Evolutionary conservation across 345 rosid species (phyloP).

Genomic region (Carallia brachiata): DNA sequence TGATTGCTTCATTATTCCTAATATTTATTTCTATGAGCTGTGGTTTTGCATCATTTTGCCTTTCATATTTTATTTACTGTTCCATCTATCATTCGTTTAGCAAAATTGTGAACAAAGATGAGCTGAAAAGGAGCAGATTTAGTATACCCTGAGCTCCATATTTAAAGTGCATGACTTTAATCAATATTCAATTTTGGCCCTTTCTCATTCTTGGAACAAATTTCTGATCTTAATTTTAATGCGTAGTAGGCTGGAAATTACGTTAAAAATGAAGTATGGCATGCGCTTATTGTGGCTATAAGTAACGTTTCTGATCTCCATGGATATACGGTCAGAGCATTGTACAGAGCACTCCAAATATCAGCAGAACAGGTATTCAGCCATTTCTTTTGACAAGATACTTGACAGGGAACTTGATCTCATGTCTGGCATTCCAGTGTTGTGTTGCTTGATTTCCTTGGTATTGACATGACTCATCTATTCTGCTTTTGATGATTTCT

Average conservation of each 20-base stretch:
- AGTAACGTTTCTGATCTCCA: constrained; percentile 96
- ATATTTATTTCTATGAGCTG: too few species aligned
- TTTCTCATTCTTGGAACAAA: neutral
- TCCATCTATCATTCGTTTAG: neutral
- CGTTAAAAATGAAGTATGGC: constrained; percentile 98
- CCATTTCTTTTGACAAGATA: constrained; percentile 9
- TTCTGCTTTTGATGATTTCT: constrained; percentile 11
- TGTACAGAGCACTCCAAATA: constrained; percentile 72
- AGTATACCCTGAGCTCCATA: constrained; percentile 1
- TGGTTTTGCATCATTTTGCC: too few species aligned
- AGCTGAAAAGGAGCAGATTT: neutral
- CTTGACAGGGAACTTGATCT: constrained; percentile 16
- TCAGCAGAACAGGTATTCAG: constrained; percentile 75
- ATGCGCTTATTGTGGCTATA: constrained; percentile 88
- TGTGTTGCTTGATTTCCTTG: too few species aligned
- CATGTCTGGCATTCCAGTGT: constrained; percentile 21
- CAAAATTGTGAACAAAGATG: constrained; percentile 3
- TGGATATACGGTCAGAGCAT: constrained; percentile 87
- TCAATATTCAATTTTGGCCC: neutral
- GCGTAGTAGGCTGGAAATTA: constrained; percentile 94
- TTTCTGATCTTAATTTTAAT: constrained; percentile 14
- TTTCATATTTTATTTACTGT: too few species aligned
- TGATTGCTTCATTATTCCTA: neutral
- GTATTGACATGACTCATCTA: neutral
- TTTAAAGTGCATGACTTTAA: neutral